These are phyloP conservation scores for Bolboschoenoplectus hybrid DNA, from an alignment of 202 grass and related monocot genomes.

Conservation along the genomic window DNA sequence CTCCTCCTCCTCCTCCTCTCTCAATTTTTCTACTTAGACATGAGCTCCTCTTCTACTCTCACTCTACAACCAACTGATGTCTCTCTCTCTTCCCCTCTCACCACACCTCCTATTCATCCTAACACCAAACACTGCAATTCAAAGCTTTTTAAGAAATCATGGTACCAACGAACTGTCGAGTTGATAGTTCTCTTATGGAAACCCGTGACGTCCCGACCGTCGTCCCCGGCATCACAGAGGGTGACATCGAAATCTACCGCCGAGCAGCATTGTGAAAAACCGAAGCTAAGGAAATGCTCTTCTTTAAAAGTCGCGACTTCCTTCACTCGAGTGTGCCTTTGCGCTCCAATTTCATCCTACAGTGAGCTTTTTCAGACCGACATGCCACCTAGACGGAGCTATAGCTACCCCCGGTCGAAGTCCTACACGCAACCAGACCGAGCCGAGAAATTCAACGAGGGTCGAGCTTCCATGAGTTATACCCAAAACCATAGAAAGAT, in stretches of 20 bases:
- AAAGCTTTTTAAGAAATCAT: constrained; percentile 31
- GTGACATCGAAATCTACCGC: neutral
- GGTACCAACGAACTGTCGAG: constrained; percentile 39
- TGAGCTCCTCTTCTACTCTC: constrained; percentile 40
- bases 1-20: neutral
- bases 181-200: constrained; percentile 32
- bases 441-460: constrained; percentile 23
- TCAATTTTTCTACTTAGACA: neutral
- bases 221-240: neutral
- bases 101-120: neutral
- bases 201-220: constrained; percentile 14
- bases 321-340: constrained; percentile 94
- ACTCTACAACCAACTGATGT: constrained; percentile 34
- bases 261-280: constrained; percentile 33
- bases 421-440: constrained; percentile 49
- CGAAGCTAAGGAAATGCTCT: constrained; percentile 74
- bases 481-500: constrained; percentile 44
- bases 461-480: neutral
- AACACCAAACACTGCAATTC: constrained; percentile 36
- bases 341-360: constrained; percentile 90
- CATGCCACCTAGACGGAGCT: constrained; percentile 75
- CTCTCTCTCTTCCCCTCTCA: constrained; percentile 13
- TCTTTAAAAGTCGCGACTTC: constrained; percentile 88
- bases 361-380: constrained; percentile 74
- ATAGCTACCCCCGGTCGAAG: constrained; percentile 77